Conservation (phyloP, 345 rosid species). For the Murraya koenigii region DNA sequence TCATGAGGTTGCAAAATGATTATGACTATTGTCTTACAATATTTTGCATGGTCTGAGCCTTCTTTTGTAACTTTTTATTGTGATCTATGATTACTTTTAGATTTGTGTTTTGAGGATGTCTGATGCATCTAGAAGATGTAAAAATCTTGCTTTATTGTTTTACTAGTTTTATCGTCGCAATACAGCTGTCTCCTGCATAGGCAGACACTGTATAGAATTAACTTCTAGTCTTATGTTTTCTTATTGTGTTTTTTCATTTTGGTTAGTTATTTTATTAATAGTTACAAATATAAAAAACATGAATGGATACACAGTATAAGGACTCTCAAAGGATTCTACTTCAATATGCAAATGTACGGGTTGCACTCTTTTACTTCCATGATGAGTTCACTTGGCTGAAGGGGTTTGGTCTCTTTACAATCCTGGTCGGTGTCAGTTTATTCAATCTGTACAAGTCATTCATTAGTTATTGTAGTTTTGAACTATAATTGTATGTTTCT, state of each 20-base stretch:
- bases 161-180: neutral
- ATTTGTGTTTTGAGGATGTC: neutral
- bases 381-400: conserved; percentile 94
- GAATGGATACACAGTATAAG: neutral
- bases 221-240: neutral
- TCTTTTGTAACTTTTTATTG: neutral
- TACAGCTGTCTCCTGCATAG: neutral
- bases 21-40: neutral
- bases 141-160: neutral
- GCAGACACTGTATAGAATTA: neutral
- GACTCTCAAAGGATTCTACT: neutral
- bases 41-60: neutral
- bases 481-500: neutral
- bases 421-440: conserved; percentile 86
- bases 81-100: neutral
- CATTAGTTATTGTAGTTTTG: neutral
- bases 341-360: conserved; percentile 39
- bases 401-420: conserved; percentile 80
- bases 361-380: conserved; percentile 94
- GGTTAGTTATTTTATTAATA: neutral
- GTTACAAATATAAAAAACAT: neutral
- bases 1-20: neutral
- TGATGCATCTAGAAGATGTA: neutral
- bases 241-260: neutral
- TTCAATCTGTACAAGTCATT: conserved; percentile 99